Conservation (phyloP, 768 basidiomycete genomes). For the Rhodotorula sphaerocarpa region DNA sequence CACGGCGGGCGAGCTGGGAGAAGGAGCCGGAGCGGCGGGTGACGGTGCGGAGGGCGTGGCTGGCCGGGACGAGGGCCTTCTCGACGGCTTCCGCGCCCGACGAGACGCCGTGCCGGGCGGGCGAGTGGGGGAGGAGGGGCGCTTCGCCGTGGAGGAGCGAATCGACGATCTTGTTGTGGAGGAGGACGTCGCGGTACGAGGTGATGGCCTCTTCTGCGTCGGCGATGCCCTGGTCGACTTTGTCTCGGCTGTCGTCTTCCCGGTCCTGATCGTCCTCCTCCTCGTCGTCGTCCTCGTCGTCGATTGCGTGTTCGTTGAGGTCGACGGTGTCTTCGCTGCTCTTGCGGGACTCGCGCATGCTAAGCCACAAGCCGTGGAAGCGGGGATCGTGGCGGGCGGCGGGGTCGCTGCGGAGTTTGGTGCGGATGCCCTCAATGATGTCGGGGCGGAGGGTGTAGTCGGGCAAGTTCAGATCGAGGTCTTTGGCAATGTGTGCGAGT, state of each 20-base stretch:
- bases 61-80: conserved; percentile 17
- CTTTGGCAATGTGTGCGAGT: not conserved
- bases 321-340: not conserved
- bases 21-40: not conserved
- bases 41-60: conserved; percentile 1
- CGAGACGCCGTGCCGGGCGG: too few relatives aligned
- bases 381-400: not conserved
- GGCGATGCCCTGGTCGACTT: too few relatives aligned
- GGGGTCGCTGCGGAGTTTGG: conserved; percentile 1
- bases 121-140: not conserved
- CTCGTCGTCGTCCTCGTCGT: not conserved
- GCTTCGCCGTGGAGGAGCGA: conserved; percentile 7
- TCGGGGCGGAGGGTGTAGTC: not conserved
- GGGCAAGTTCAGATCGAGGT: not conserved
- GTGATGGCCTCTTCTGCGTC: not conserved
- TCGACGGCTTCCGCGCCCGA: too few relatives aligned
- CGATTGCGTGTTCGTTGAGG: not conserved
- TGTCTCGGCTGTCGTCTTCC: too few relatives aligned
- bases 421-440: conserved; percentile 10
- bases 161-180: conserved; percentile 18
- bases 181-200: conserved; percentile 11
- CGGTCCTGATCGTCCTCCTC: not conserved
- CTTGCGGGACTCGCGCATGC: conserved; percentile 14
- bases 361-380: conserved; percentile 8
- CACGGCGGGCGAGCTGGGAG: not conserved